Base-by-base conservation (phyloP, 1,284 basidiomycete species). In the Cutaneotrichosporon dermatis region DNA sequence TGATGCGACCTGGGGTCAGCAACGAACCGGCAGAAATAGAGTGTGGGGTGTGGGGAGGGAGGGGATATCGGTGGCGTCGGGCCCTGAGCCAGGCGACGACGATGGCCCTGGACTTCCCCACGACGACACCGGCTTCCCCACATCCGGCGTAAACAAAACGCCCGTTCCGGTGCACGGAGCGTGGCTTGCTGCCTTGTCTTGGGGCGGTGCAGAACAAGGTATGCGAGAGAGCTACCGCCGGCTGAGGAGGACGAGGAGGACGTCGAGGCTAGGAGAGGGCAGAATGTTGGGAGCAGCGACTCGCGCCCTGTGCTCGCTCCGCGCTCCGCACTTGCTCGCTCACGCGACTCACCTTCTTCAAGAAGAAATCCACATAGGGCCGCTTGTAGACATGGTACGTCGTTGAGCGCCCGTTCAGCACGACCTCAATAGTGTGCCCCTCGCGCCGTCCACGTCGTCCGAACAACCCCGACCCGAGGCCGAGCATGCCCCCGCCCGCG, bases 381-480 rank as follows among this genome's bases (percentile, higher is more conserved):
- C 95, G 85, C 79, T 99, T 99, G 81, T 99, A 98, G 51, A 99
- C 95, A 78, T 98, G 95, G 76, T 99, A 99, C 43, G 92, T 82
- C 2, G 93, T 95, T 67, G 88, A 91, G 60, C 88, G 83, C 16
- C 90, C 95, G 43, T 89, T 89, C 40, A 98, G 79, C 12, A 93
- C 86, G 34, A 99, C 96, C 74, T 99, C 95, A 13, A 99, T 92
- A 64, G 89, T 91, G 79, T 93, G 90, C 7, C 88, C 88, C 54
- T 88, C 84, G 58, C 87, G 85, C 70, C 85, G 59, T 34, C 65
- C 85, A 59, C 84, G 67, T 6, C 79, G 58, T 81, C 80, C 70
- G 12, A 75, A 68, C 55, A 77, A 50, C 79, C 83, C 71, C 81
- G 82, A 55, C 60, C 83, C 82, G 51, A 86, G 77, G 13, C 86